Conservation (phyloP, 768 basidiomycete species). For the Pleurotus citrinopileatus region DNA sequence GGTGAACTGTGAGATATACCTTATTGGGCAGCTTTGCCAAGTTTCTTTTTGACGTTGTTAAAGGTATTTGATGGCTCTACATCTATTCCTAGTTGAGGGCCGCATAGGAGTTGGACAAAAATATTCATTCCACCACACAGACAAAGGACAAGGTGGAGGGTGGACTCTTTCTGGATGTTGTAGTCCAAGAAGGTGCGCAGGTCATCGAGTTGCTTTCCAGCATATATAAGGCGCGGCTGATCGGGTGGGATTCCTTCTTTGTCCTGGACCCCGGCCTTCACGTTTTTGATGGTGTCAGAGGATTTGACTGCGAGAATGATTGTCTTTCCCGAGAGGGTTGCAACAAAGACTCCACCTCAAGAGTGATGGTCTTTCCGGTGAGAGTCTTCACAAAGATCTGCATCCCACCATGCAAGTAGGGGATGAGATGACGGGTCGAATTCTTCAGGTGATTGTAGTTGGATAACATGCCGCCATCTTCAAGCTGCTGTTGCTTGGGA, state of each 20-base stretch:
- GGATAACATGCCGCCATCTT: conserved; percentile 68
- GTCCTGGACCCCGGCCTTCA: conserved; percentile 74
- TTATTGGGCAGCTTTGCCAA: too few species aligned
- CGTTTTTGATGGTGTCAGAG: conserved; percentile 74
- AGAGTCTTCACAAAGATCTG: conserved; percentile 64
- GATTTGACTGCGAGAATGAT: too few species aligned
- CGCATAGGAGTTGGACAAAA: too few species aligned
- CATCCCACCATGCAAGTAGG: conserved; percentile 27
- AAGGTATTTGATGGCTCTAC: too few species aligned
- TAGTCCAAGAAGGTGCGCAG: conserved; percentile 77
- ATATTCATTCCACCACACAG: too few species aligned
- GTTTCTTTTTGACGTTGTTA: too few species aligned
- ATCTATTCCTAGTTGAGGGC: too few species aligned
- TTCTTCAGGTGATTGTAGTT: conserved; percentile 77
- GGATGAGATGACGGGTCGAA: conserved; percentile 54
- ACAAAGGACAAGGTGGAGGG: too few species aligned
- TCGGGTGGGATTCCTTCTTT: conserved; percentile 58
- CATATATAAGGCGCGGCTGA: conserved; percentile 68
- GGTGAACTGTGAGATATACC: too few species aligned
- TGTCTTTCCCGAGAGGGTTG: too few species aligned
- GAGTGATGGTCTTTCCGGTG: conserved; percentile 70
- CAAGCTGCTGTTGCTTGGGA: conserved; percentile 75
- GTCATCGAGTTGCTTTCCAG: conserved; percentile 87
- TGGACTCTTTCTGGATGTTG: too few species aligned
- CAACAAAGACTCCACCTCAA: conserved; percentile 75